phyloP scores from a whole-genome alignment of 371 early-diverging fungal species.

The Mucor velutinosus region DNA sequence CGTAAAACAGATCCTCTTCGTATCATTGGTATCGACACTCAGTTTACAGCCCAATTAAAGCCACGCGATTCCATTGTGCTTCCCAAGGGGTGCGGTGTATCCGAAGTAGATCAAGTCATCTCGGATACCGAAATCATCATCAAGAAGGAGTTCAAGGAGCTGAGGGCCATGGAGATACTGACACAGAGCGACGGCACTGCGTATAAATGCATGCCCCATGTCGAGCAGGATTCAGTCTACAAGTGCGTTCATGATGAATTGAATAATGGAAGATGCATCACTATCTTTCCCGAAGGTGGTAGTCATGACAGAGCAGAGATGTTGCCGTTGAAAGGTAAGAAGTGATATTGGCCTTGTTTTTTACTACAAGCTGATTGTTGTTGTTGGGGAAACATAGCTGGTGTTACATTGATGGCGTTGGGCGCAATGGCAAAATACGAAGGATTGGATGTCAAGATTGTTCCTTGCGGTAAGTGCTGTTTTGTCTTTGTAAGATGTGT shows the following conservation, averaged over 20 bases:
- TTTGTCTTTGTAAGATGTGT: not conserved
- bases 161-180: conserved; percentile 31
- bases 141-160: conserved; percentile 53
- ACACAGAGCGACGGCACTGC: conserved; percentile 36
- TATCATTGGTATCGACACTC: conserved; percentile 69
- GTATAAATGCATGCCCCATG: conserved; percentile 79
- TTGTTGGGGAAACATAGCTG: conserved; percentile 46
- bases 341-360: not conserved
- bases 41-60: conserved; percentile 67
- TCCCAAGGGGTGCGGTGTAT: conserved; percentile 56
- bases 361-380: not conserved
- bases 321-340: conserved; percentile 86
- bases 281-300: conserved; percentile 97
- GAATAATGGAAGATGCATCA: conserved; percentile 76
- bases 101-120: conserved; percentile 71
- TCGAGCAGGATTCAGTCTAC: conserved; percentile 87
- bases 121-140: conserved; percentile 78
- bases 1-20: conserved; percentile 60
- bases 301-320: conserved; percentile 92
- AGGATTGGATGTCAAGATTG: conserved; percentile 82
- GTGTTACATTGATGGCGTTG: conserved; percentile 89
- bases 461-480: conserved; percentile 69
- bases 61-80: conserved; percentile 60
- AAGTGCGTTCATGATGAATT: conserved; percentile 75
- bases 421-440: conserved; percentile 86